phyloP scores from a whole-genome alignment of 2,329 filamentous ascomycete species.

The Alternaria ethzedia region DNA sequence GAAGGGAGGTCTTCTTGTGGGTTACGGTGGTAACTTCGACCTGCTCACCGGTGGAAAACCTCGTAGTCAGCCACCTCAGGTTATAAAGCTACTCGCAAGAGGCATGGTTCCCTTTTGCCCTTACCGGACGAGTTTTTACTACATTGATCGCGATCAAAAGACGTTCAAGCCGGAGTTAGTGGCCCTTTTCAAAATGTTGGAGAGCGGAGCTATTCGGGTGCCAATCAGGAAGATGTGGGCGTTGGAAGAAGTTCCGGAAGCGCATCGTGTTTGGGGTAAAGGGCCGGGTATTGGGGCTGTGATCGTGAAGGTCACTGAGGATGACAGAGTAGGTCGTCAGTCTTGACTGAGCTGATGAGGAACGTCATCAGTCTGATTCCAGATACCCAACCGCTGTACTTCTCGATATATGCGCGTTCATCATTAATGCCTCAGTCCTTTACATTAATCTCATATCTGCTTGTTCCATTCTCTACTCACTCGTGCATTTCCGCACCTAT shows the following conservation, averaged over 20 bases:
- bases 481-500: background rate
- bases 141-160: constrained; percentile 31
- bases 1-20: constrained; percentile 46
- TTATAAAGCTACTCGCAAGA: constrained; percentile 34
- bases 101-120: constrained; percentile 33
- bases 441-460: background rate
- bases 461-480: background rate
- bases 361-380: background rate
- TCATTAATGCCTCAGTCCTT: background rate
- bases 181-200: constrained; percentile 23
- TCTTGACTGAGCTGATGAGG: background rate
- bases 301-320: constrained; percentile 25
- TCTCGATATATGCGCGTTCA: background rate
- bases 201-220: constrained; percentile 28
- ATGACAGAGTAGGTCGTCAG: background rate
- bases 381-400: background rate
- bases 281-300: constrained; percentile 34
- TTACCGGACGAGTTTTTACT: constrained; percentile 36
- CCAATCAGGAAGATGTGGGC: constrained; percentile 36
- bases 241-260: constrained; percentile 36
- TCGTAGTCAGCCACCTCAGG: constrained; percentile 18
- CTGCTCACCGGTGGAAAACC: constrained; percentile 28
- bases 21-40: constrained; percentile 35
- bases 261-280: constrained; percentile 34
- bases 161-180: constrained; percentile 36